These are phyloP conservation scores for Sarocladium kiliense DNA, from an alignment of 2,329 filamentous ascomycete genomes.

Conservation along the genomic window DNA sequence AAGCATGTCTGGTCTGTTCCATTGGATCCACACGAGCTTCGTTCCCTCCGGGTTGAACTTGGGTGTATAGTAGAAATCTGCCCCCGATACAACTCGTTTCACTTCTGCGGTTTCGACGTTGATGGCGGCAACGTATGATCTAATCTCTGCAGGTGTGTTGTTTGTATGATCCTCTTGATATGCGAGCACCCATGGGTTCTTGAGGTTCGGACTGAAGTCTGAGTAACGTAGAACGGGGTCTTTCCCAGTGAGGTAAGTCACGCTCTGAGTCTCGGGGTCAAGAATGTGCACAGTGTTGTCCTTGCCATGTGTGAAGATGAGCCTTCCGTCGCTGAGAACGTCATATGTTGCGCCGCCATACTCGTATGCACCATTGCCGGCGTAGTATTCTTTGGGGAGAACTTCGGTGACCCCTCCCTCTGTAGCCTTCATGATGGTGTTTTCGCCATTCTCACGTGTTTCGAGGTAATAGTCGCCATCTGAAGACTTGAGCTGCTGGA, in stretches of 20 bases:
- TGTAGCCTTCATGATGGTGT: slow-evolving; percentile 37
- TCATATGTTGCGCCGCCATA: slow-evolving; percentile 45
- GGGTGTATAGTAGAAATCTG: slow-evolving; percentile 49
- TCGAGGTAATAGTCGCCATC: slow-evolving; percentile 33
- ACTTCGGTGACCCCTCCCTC: slow-evolving; percentile 29
- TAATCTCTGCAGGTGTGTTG: slow-evolving; percentile 25
- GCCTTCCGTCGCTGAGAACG: slow-evolving; percentile 29
- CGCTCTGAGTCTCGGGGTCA: slow-evolving; percentile 28
- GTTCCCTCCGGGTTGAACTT: slow-evolving; percentile 41
- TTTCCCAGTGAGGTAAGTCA: slow-evolving; percentile 24
- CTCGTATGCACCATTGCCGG: slow-evolving; percentile 43
- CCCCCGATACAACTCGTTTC: slow-evolving; percentile 32
- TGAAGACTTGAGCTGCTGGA: slow-evolving; percentile 17
- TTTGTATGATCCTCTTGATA: slow-evolving; percentile 45
- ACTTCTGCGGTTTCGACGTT: slow-evolving; percentile 35
- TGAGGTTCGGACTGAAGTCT: slow-evolving; percentile 38
- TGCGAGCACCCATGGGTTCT: slow-evolving; percentile 38
- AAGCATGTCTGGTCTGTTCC: slow-evolving; percentile 48
- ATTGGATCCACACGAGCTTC: slow-evolving; percentile 47
- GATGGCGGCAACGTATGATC: slow-evolving; percentile 34
- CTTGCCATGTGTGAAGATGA: slow-evolving; percentile 40
- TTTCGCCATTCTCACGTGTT: slow-evolving; percentile 32
- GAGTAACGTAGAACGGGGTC: slow-evolving; percentile 35
- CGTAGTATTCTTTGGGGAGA: slow-evolving; percentile 37
- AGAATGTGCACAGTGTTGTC: slow-evolving; percentile 38